phyloP scores from a whole-genome alignment of 148 eudicot species.

The Chenopodium suecicum region DNA sequence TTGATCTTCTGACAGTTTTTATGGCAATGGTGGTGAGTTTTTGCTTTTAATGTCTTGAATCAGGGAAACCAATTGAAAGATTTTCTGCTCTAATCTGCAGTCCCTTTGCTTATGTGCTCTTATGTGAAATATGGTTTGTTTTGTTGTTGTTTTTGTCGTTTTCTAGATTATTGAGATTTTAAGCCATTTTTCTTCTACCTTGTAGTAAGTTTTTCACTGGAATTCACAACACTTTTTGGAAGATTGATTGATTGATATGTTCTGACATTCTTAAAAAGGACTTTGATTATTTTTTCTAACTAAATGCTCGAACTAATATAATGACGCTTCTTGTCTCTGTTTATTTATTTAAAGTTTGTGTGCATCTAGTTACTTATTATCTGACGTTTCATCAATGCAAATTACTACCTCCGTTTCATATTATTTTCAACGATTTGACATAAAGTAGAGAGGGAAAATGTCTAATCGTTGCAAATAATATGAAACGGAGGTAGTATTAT shows the following conservation, averaged over 20 bases:
- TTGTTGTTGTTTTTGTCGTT: neutral
- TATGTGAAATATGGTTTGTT: neutral
- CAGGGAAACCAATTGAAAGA: neutral
- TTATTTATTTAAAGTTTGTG: neutral
- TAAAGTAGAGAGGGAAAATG: no score
- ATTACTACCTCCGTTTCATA: no score
- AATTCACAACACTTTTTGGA: neutral
- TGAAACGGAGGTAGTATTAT: no score
- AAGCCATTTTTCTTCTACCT: neutral
- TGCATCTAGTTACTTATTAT: neutral
- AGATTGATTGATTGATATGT: neutral
- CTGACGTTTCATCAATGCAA: neutral
- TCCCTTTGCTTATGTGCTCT: slow-evolving; percentile 14
- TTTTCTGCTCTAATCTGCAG: neutral
- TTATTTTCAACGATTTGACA: no score
- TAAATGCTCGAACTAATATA: neutral
- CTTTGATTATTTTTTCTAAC: neutral
- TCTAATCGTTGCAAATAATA: no score
- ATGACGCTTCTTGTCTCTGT: neutral
- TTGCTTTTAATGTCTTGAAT: slow-evolving; percentile 3
- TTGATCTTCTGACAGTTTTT: slow-evolving; percentile 54
- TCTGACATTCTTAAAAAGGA: neutral
- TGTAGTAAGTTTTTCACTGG: neutral
- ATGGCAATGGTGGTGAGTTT: slow-evolving; percentile 82
- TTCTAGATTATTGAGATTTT: neutral